Conservation (phyloP, 2,329 filamentous ascomycete species). For the Paramyrothecium roridum region DNA sequence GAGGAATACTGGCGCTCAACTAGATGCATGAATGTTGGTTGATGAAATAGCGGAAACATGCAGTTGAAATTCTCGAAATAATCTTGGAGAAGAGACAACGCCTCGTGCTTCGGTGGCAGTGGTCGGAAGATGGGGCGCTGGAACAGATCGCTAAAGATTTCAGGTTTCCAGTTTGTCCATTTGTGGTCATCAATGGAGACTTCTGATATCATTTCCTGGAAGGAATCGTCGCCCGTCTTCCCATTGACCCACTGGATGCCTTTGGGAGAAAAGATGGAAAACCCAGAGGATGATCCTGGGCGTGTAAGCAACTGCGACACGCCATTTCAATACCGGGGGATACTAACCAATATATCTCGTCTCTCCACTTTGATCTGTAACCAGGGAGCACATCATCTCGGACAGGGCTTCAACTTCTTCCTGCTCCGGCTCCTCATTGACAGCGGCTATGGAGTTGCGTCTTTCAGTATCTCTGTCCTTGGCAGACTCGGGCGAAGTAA, state of each 20-base stretch:
- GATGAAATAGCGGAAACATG: constrained; percentile 96
- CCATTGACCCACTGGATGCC: constrained; percentile 98
- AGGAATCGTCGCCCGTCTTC: constrained; percentile 93
- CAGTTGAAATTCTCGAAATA: constrained; percentile 99
- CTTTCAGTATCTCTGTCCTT: constrained; percentile 33
- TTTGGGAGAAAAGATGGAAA: constrained; percentile 97
- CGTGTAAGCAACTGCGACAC: constrained; percentile 7
- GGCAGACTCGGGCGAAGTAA: constrained; percentile 49
- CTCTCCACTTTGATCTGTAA: constrained; percentile 92
- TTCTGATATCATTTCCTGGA: constrained; percentile 90
- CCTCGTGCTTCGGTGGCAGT: constrained; percentile 82
- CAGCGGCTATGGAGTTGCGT: constrained; percentile 20
- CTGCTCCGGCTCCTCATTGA: constrained; percentile 16
- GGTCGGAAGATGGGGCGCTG: constrained; percentile 78
- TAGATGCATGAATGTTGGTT: constrained; percentile 97
- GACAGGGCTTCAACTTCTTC: constrained; percentile 83
- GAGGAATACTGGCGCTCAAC: constrained; percentile 91
- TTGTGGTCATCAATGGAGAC: constrained; percentile 92
- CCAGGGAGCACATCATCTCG: constrained; percentile 98
- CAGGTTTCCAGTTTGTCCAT: constrained; percentile 97
- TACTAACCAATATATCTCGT: constrained; percentile 86
- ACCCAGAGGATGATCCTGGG: constrained; percentile 93
- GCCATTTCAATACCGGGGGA: background rate
- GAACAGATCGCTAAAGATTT: constrained; percentile 92
- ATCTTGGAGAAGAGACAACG: constrained; percentile 82